A percentile compares a stretch with the other conserved stretches of the same genome.
Conservation (phyloP, 2,329 filamentous ascomycete genomes). For the Dissoconium aciculare region DNA sequence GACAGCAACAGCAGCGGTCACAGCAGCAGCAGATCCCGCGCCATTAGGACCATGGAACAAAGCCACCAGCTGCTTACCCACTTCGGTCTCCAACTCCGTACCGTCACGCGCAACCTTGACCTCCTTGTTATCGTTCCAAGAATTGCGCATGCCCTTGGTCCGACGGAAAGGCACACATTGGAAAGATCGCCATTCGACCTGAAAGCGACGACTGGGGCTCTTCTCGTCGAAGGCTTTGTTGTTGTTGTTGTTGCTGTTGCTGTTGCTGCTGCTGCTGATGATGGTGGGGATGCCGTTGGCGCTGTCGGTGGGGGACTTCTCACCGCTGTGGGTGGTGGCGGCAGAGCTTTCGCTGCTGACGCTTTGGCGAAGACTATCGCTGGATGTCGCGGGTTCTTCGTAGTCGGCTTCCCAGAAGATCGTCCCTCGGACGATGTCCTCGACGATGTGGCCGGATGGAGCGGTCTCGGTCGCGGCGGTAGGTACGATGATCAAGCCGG, state of each 20-base stretch:
- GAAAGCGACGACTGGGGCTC: slow-evolving; percentile 65
- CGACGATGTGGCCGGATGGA: slow-evolving; percentile 72
- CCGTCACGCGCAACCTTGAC: slow-evolving; percentile 93
- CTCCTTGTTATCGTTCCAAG: slow-evolving; percentile 88
- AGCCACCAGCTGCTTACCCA: slow-evolving; percentile 60
- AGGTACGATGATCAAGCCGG: slow-evolving; percentile 60
- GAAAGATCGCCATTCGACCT: slow-evolving; percentile 77
- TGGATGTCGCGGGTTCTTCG: slow-evolving; percentile 31
- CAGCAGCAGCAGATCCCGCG: too few relatives aligned
- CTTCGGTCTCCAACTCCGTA: slow-evolving; percentile 72
- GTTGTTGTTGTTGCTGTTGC: slow-evolving; percentile 24
- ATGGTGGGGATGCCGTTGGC: slow-evolving; percentile 24
- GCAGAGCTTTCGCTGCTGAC: too few relatives aligned
- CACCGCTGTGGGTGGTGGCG: neutral
- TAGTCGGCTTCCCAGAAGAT: slow-evolving; percentile 86
- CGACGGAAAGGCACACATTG: slow-evolving; percentile 72
- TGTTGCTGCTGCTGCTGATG: slow-evolving; percentile 15
- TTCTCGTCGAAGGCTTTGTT: slow-evolving; percentile 24
- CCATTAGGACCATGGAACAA: slow-evolving; percentile 56
- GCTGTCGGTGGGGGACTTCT: neutral
- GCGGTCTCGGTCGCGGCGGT: slow-evolving; percentile 64
- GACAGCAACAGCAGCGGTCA: too few relatives aligned
- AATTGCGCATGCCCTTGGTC: slow-evolving; percentile 72
- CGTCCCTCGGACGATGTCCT: slow-evolving; percentile 77
- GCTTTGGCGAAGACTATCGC: neutral